Conservation (phyloP, 1,284 basidiomycete species). For the Sanguinoderma infundibulare region DNA sequence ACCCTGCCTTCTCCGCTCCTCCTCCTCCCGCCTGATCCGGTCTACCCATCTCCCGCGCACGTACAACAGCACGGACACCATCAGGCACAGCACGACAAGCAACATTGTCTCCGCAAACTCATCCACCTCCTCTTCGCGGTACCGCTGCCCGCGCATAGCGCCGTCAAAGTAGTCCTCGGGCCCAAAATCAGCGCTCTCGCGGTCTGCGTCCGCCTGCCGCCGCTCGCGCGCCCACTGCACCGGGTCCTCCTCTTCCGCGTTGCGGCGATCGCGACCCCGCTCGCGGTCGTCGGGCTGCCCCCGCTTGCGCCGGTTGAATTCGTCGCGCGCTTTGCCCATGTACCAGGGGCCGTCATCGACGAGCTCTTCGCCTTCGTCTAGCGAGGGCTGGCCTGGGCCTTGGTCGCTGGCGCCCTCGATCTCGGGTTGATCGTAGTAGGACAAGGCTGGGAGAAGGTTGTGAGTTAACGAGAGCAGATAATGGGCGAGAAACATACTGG, state of each 20-base stretch:
- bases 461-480: not conserved
- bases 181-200: slow-evolving; percentile 68
- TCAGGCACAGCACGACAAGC: slow-evolving; percentile 65
- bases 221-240: slow-evolving; percentile 81
- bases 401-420: slow-evolving; percentile 30
- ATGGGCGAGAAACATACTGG: slow-evolving; percentile 34
- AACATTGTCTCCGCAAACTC: slow-evolving; percentile 77
- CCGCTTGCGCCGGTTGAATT: slow-evolving; percentile 61
- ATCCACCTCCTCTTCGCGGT: slow-evolving; percentile 61
- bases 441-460: slow-evolving; percentile 8
- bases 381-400: slow-evolving; percentile 7
- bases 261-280: slow-evolving; percentile 1
- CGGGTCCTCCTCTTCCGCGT: slow-evolving; percentile 65
- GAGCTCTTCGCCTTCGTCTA: slow-evolving; percentile 29
- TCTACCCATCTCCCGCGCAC: slow-evolving; percentile 74
- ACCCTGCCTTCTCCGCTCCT: slow-evolving; percentile 69
- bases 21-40: slow-evolving; percentile 58
- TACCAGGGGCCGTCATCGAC: slow-evolving; percentile 63
- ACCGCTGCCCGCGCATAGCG: slow-evolving; percentile 56
- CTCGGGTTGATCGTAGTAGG: slow-evolving; percentile 25
- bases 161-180: slow-evolving; percentile 83
- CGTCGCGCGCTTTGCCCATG: slow-evolving; percentile 76
- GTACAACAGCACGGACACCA: slow-evolving; percentile 71
- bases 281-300: slow-evolving; percentile 39
- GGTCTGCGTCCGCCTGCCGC: slow-evolving; percentile 69